A percentile compares a stretch with the other conserved stretches of the same genome.
These are phyloP conservation scores for Tricholoma saponaceum DNA, from an alignment of 768 basidiomycete genomes.

Conservation along the genomic window DNA sequence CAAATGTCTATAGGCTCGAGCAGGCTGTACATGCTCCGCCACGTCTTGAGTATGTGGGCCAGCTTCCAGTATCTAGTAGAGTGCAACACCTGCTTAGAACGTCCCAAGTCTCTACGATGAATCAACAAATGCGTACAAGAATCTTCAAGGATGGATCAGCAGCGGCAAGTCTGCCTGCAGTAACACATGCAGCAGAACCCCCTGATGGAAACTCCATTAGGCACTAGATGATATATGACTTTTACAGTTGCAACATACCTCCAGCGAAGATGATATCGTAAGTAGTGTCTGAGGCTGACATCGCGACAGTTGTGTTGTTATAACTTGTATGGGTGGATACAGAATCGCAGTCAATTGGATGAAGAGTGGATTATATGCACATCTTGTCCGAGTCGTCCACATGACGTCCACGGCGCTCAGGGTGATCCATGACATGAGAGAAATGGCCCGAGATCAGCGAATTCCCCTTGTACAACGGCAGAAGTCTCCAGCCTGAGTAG, in stretches of 20 bases:
- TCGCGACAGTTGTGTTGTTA: background rate
- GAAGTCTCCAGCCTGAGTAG: no score
- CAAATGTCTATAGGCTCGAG: slow-evolving; percentile 42
- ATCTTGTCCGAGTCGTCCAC: no score
- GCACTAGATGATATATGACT: background rate
- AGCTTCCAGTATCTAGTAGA: slow-evolving; percentile 48
- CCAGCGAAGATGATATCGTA: slow-evolving; percentile 57
- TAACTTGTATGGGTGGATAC: no score
- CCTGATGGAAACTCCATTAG: slow-evolving; percentile 22
- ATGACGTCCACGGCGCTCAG: no score
- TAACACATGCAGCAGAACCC: slow-evolving; percentile 54
- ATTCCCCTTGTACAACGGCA: no score
- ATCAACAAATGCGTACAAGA: slow-evolving; percentile 29
- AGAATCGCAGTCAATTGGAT: no score
- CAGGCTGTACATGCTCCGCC: slow-evolving; percentile 49
- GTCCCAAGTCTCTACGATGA: background rate
- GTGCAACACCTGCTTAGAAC: background rate
- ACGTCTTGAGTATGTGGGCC: slow-evolving; percentile 48
- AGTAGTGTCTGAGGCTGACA: background rate
- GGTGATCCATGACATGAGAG: no score
- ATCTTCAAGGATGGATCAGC: slow-evolving; percentile 54
- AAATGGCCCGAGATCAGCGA: no score
- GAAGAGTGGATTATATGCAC: no score
- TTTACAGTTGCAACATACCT: slow-evolving; percentile 31
- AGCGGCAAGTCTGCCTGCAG: slow-evolving; percentile 49